Conservation (phyloP, 2,329 filamentous ascomycete species). For the Scedosporium aurantiacum region DNA sequence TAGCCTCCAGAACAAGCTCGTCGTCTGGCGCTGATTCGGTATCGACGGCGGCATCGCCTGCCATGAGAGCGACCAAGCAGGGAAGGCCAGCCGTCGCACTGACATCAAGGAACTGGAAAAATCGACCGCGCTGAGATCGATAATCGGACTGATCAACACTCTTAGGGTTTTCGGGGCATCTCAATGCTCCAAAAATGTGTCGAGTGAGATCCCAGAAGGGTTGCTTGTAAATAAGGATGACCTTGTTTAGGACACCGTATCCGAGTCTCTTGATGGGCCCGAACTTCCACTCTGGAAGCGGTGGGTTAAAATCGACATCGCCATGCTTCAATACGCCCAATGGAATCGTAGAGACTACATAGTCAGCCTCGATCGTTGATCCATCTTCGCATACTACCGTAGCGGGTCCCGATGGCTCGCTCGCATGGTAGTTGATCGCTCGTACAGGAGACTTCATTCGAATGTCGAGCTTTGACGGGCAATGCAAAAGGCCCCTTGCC, state of each 20-base stretch:
- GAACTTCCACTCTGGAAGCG: slow-evolving; percentile 77
- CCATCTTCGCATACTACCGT: slow-evolving; percentile 70
- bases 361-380: slow-evolving; percentile 67
- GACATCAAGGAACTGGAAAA: slow-evolving; percentile 97
- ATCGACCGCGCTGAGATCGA: slow-evolving; percentile 66
- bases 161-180: slow-evolving; percentile 55
- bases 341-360: slow-evolving; percentile 80
- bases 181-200: slow-evolving; percentile 89
- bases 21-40: slow-evolving; percentile 69
- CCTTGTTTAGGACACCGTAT: slow-evolving; percentile 91
- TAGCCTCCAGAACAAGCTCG: slow-evolving; percentile 70
- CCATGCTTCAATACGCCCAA: slow-evolving; percentile 84
- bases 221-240: slow-evolving; percentile 78
- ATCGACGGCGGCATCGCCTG: slow-evolving; percentile 83
- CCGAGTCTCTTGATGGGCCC: slow-evolving; percentile 74
- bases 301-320: slow-evolving; percentile 73
- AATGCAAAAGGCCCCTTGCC: slow-evolving; percentile 71
- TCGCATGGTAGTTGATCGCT: slow-evolving; percentile 53
- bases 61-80: slow-evolving; percentile 86
- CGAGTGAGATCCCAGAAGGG: slow-evolving; percentile 83
- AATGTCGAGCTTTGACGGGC: slow-evolving; percentile 67
- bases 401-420: slow-evolving; percentile 35
- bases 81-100: slow-evolving; percentile 81
- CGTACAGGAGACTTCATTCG: slow-evolving; percentile 63
- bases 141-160: slow-evolving; percentile 77